phyloP scores from a whole-genome alignment of 768 basidiomycete genomes.

The Tulasnella sp. region DNA sequence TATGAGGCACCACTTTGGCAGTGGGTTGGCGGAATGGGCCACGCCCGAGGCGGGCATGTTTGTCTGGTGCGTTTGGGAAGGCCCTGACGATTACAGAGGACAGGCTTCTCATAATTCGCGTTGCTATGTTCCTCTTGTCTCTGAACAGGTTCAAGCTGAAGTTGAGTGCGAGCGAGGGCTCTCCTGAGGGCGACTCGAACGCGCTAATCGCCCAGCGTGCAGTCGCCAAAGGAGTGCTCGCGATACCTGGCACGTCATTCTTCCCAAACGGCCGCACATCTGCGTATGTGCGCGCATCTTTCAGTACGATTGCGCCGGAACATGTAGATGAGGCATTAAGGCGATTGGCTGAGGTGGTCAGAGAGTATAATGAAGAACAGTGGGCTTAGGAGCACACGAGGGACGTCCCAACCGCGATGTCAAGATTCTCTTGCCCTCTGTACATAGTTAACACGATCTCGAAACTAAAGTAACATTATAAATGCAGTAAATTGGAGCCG shows the following conservation, averaged over 20 bases:
- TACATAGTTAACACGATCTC: neutral
- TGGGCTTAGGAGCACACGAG: neutral
- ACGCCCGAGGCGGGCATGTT: slow-evolving; percentile 79
- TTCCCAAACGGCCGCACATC: slow-evolving; percentile 59
- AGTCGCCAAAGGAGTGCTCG: slow-evolving; percentile 74
- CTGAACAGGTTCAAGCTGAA: slow-evolving; percentile 68
- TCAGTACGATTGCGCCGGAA: slow-evolving; percentile 43
- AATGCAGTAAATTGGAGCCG: neutral
- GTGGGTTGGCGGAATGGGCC: slow-evolving; percentile 61
- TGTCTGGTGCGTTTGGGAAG: slow-evolving; percentile 65
- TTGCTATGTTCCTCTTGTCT: too few relatives aligned
- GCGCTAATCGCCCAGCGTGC: slow-evolving; percentile 63
- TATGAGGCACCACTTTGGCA: slow-evolving; percentile 56
- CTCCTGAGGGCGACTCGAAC: slow-evolving; percentile 53
- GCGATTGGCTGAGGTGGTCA: slow-evolving; percentile 12
- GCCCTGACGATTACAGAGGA: too few relatives aligned
- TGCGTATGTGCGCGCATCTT: slow-evolving; percentile 71
- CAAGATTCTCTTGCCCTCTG: neutral
- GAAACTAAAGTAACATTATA: neutral
- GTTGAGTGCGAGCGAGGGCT: slow-evolving; percentile 20
- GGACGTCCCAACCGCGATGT: neutral
- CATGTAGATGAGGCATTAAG: slow-evolving; percentile 14
- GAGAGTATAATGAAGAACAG: slow-evolving; percentile 13
- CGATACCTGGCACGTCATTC: slow-evolving; percentile 77
- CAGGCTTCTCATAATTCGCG: slow-evolving; percentile 1